Evolutionary conservation across 1,284 basidiomycete species (phyloP).

Genomic region (Ustilago loliicola): DNA sequence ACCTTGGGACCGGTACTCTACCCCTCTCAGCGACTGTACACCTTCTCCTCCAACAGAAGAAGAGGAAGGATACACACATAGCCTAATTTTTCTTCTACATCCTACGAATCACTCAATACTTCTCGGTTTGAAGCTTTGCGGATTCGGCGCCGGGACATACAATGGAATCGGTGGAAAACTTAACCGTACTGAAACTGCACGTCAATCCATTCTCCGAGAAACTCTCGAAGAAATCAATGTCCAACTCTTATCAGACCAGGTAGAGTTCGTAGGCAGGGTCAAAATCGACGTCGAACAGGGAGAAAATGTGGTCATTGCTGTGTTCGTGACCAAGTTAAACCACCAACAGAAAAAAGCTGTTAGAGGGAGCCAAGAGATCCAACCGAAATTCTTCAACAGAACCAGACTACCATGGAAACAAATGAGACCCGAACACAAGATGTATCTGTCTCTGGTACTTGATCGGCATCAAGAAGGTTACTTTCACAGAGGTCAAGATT

Average conservation of each 20-base stretch:
- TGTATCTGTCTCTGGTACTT: constrained; percentile 11
- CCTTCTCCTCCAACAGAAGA: not conserved
- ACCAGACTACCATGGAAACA: not conserved
- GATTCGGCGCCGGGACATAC: constrained; percentile 19
- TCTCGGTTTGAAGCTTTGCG: constrained; percentile 21
- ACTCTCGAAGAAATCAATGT: constrained; percentile 21
- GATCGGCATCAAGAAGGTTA: not conserved
- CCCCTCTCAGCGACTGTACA: not conserved
- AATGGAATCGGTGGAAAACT: constrained; percentile 41
- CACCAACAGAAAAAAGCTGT: not conserved
- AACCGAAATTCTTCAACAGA: not conserved
- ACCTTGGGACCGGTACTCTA: not conserved
- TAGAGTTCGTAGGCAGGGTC: constrained; percentile 7
- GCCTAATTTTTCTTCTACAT: constrained; percentile 17
- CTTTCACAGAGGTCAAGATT: not conserved
- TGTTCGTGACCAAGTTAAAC: not conserved
- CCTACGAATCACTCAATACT: not conserved
- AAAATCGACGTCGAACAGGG: constrained; percentile 17
- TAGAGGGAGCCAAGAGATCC: constrained; percentile 1
- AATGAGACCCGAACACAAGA: constrained; percentile 23
- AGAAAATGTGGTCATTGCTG: constrained; percentile 18
- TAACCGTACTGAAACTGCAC: constrained; percentile 1
- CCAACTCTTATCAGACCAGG: not conserved
- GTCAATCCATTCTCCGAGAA: constrained; percentile 20
- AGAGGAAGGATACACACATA: constrained; percentile 27